A percentile compares a stretch with the other conserved stretches of the same genome.
Evolutionary conservation across 2,329 filamentous ascomycete genomes (phyloP).

Genomic region (Colletotrichum sidae): DNA sequence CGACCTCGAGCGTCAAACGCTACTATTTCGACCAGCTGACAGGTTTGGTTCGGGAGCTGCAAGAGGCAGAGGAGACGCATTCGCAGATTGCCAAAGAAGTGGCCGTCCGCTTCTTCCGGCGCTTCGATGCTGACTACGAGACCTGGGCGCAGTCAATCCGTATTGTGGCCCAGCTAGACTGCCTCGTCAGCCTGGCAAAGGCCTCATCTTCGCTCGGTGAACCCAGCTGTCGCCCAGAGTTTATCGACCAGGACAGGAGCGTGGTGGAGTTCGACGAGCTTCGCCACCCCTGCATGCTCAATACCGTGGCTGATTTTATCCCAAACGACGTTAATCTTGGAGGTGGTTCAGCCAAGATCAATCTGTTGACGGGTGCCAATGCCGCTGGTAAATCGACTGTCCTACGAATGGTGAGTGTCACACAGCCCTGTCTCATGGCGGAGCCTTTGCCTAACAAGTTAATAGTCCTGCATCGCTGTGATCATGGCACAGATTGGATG

Average conservation of each 20-base stretch:
- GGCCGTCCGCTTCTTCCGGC: slow-evolving; percentile 81
- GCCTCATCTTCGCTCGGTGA: slow-evolving; percentile 86
- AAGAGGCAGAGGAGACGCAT: slow-evolving; percentile 95
- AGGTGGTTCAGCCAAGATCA: slow-evolving; percentile 84
- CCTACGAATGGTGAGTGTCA: slow-evolving; percentile 83
- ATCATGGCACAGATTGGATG: slow-evolving; percentile 98
- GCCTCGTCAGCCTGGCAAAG: slow-evolving; percentile 91
- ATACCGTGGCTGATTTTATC: slow-evolving; percentile 92
- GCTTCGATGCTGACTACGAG: slow-evolving; percentile 88
- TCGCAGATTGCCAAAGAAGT: slow-evolving; percentile 91
- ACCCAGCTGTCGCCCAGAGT: slow-evolving; percentile 89
- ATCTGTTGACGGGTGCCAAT: slow-evolving; percentile 93
- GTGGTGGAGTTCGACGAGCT: slow-evolving; percentile 93
- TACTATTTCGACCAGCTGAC: slow-evolving; percentile 93
- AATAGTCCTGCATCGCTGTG: slow-evolving; percentile 88
- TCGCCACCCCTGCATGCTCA: slow-evolving; percentile 93
- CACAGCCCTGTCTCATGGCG: no score
- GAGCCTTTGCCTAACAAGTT: slow-evolving; percentile 40
- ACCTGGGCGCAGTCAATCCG: slow-evolving; percentile 91
- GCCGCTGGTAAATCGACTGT: slow-evolving; percentile 98
- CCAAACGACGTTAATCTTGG: slow-evolving; percentile 93
- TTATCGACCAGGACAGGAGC: slow-evolving; percentile 86
- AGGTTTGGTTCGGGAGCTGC: slow-evolving; percentile 84
- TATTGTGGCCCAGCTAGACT: slow-evolving; percentile 92
- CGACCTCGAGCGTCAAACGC: slow-evolving; percentile 88